Conservation (phyloP, 192 early-diverging fungal species). For the Coemansia sp. region DNA sequence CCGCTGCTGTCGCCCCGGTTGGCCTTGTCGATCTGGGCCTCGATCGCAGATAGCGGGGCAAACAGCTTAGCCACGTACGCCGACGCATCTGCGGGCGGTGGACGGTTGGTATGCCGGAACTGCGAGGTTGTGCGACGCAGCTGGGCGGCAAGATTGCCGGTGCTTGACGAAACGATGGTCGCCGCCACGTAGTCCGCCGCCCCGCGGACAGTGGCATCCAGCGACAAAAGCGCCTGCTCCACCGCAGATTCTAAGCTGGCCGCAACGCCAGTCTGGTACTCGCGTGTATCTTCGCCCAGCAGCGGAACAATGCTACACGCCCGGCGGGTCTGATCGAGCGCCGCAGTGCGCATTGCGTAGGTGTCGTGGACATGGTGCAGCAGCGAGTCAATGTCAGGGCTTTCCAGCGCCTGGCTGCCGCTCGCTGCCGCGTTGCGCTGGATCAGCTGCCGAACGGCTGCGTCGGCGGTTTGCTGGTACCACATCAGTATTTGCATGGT, state of each 20-base stretch:
- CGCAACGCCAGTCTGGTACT: background rate
- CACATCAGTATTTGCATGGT: conserved; percentile 30
- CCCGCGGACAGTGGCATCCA: background rate
- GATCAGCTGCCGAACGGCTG: conserved; percentile 12
- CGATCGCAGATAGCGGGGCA: conserved; percentile 4
- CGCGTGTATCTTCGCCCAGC: background rate
- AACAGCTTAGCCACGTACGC: conserved; percentile 26
- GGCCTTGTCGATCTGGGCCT: background rate
- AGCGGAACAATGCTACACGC: background rate
- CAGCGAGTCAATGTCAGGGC: conserved; percentile 6
- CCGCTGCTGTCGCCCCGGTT: background rate
- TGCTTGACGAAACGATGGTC: conserved; percentile 14
- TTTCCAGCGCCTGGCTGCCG: background rate
- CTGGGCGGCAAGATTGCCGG: conserved; percentile 23
- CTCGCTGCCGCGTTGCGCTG: background rate
- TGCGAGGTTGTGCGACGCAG: conserved; percentile 44
- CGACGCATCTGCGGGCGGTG: conserved; percentile 22
- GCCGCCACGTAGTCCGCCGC: conserved; percentile 8
- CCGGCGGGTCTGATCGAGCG: conserved; percentile 2
- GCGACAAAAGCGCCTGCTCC: conserved; percentile 8
- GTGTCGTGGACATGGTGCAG: conserved; percentile 25
- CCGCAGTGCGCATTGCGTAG: conserved; percentile 1
- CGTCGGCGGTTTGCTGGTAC: conserved; percentile 9
- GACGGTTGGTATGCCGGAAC: conserved; percentile 39
- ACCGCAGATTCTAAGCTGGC: conserved; percentile 6